A percentile compares a stretch with the other conserved stretches of the same genome.
These are phyloP conservation scores for Cordyceps militaris DNA, from an alignment of 2,329 filamentous ascomycete species.

Conservation along the genomic window DNA sequence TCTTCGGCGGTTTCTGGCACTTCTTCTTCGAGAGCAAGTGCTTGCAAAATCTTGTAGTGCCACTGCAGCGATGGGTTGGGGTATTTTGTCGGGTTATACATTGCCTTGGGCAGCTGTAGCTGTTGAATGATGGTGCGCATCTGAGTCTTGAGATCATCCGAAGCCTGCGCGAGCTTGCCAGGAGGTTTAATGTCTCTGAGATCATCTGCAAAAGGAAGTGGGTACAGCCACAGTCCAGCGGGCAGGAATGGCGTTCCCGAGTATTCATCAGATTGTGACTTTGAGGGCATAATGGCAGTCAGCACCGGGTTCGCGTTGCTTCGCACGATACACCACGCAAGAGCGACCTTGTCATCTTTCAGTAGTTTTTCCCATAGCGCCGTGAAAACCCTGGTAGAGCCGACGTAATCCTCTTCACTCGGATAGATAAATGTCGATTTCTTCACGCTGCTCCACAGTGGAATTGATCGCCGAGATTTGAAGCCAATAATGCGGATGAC, in stretches of 20 bases:
- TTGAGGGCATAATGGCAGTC: slow-evolving; percentile 73
- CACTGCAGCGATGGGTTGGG: slow-evolving; percentile 91
- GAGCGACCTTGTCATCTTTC: slow-evolving; percentile 68
- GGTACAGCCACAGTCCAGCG: slow-evolving; percentile 80
- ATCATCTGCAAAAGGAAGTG: slow-evolving; percentile 85
- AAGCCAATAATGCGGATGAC: slow-evolving; percentile 89
- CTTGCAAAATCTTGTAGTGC: slow-evolving; percentile 94
- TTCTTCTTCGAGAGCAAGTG: slow-evolving; percentile 85
- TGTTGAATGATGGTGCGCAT: slow-evolving; percentile 83
- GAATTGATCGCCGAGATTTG: slow-evolving; percentile 69
- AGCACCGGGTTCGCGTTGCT: slow-evolving; percentile 72
- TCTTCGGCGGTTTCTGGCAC: slow-evolving; percentile 68
- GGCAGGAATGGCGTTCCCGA: slow-evolving; percentile 65
- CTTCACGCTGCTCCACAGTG: slow-evolving; percentile 77
- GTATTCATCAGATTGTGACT: slow-evolving; percentile 55
- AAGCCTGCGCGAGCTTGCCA: slow-evolving; percentile 44
- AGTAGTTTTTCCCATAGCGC: slow-evolving; percentile 84
- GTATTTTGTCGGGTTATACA: slow-evolving; percentile 80
- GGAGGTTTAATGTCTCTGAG: slow-evolving; percentile 66
- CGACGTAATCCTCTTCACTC: slow-evolving; percentile 80
- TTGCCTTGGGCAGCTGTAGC: slow-evolving; percentile 76
- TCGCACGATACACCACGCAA: slow-evolving; percentile 86
- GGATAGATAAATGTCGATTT: slow-evolving; percentile 92
- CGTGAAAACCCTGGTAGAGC: slow-evolving; percentile 87
- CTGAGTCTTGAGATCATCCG: slow-evolving; percentile 66